Evolutionary conservation across 2,329 filamentous ascomycete genomes (phyloP).

Genomic region (Colletotrichum caudatum): DNA sequence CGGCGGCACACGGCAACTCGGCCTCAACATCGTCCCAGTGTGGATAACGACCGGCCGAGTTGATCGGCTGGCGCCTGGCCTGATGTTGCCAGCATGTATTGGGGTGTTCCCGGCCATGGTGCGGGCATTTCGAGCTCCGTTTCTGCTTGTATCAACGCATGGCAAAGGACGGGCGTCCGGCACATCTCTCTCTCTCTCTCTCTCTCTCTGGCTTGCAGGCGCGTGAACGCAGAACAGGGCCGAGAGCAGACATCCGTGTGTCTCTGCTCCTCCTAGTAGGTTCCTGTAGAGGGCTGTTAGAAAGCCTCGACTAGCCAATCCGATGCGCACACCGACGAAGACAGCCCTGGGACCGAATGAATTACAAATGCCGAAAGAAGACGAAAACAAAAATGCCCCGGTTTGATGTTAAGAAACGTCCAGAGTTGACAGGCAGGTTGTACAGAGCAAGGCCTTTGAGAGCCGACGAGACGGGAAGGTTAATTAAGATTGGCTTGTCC

Average conservation of each 20-base stretch:
- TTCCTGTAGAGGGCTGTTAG: constrained; percentile 32
- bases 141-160: constrained; percentile 21
- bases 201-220: background rate
- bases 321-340: constrained; percentile 26
- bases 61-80: constrained; percentile 13
- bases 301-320: constrained; percentile 28
- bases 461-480: constrained; percentile 9
- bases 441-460: background rate
- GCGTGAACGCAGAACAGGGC: background rate
- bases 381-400: background rate
- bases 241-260: constrained; percentile 6
- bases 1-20: background rate
- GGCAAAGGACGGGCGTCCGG: constrained; percentile 32
- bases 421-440: constrained; percentile 26
- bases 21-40: constrained; percentile 10
- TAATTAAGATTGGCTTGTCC: constrained; percentile 3
- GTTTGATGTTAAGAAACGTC: constrained; percentile 37
- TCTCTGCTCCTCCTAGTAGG: constrained; percentile 11
- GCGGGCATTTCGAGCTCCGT: constrained; percentile 1
- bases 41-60: background rate
- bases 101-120: background rate
- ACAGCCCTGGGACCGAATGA: constrained; percentile 10
- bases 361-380: constrained; percentile 24
- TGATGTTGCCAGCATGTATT: constrained; percentile 1
- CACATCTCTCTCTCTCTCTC: background rate